These are phyloP conservation scores for Penicillium aurantiogriseum DNA, from an alignment of 2,329 filamentous ascomycete genomes.

Conservation along the genomic window DNA sequence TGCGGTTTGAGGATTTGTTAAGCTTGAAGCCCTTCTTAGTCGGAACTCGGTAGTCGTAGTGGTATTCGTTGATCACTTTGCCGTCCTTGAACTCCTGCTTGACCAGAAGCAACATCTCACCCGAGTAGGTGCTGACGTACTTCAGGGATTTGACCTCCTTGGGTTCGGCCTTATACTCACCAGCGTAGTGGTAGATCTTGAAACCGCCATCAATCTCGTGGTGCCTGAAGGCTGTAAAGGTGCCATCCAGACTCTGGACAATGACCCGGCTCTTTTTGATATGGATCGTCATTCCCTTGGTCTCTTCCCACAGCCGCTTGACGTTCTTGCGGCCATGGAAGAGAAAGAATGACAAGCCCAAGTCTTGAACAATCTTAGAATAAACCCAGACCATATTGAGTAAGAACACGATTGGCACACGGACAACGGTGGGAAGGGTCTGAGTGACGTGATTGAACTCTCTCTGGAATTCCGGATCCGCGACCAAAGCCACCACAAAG, in stretches of 20 bases:
- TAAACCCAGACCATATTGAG: conserved; percentile 52
- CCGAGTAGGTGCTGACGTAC: conserved; percentile 50
- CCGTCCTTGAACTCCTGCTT: conserved; percentile 49
- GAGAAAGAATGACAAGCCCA: conserved; percentile 48
- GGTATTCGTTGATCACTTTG: conserved; percentile 46
- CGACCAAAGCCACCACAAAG: conserved; percentile 50
- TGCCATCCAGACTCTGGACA: conserved; percentile 50
- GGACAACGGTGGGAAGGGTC: conserved; percentile 35
- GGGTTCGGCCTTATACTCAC: conserved; percentile 48
- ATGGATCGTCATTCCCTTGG: conserved; percentile 50
- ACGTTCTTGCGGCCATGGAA: conserved; percentile 52
- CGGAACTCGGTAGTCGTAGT: conserved; percentile 47
- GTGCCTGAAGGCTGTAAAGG: conserved; percentile 52
- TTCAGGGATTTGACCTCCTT: conserved; percentile 42
- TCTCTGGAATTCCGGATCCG: conserved; percentile 53
- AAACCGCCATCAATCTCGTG: conserved; percentile 37
- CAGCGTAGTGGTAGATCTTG: conserved; percentile 43
- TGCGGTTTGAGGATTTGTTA: conserved; percentile 30
- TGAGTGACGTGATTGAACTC: conserved; percentile 49
- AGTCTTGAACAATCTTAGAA: conserved; percentile 45
- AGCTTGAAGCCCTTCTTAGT: conserved; percentile 27
- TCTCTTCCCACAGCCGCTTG: conserved; percentile 48
- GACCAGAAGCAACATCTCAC: conserved; percentile 46
- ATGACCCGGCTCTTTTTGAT: conserved; percentile 49
- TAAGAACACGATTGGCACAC: conserved; percentile 40